These are phyloP conservation scores for Raphanus sativus DNA, from an alignment of 345 rosid species.

Conservation along the genomic window DNA sequence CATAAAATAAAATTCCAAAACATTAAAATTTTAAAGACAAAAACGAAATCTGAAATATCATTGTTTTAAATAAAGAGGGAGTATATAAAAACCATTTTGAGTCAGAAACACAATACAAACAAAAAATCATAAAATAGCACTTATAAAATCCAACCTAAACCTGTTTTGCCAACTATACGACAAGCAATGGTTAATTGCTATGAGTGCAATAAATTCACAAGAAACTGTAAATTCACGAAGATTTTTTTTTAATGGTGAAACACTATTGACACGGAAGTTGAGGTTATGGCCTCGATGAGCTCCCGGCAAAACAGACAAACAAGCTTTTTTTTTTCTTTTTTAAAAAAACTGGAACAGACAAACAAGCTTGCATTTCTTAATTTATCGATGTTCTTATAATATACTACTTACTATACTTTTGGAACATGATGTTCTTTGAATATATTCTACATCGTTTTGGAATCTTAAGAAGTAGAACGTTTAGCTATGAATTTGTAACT, in stretches of 20 bases:
- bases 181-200: neutral
- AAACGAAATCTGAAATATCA: neutral
- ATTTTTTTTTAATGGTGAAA: constrained; percentile 17
- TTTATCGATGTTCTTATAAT: neutral
- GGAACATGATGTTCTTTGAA: neutral
- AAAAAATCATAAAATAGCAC: neutral
- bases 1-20: too few species aligned
- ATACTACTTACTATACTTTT: neutral
- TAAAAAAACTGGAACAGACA: constrained; percentile 9
- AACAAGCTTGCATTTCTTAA: constrained; percentile 18
- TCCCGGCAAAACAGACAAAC: constrained; percentile 18
- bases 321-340: neutral
- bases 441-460: constrained; percentile 9
- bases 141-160: neutral
- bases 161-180: neutral
- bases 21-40: too few species aligned
- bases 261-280: constrained; percentile 28
- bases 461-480: constrained; percentile 20
- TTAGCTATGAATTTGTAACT: neutral
- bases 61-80: neutral
- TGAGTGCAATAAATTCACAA: constrained; percentile 1
- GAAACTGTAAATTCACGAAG: neutral
- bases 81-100: neutral
- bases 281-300: constrained; percentile 33
- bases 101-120: neutral